Percentiles rank a stretch among this genome's conserved stretches.
Conservation (phyloP, 257 asterid species). For the Thymus quinquecostatus region DNA sequence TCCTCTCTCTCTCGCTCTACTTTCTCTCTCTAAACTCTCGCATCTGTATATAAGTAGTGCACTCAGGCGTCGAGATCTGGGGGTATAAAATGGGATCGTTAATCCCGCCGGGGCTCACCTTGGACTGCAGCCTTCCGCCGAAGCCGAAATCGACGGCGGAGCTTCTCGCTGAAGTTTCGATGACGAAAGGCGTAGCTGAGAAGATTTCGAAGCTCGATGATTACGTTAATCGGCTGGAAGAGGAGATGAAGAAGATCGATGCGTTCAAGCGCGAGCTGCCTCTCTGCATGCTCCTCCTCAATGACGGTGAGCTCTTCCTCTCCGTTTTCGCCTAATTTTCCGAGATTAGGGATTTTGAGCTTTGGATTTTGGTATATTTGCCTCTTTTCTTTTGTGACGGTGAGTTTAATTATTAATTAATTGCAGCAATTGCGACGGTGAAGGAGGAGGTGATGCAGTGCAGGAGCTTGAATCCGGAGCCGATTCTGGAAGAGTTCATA, state of each 20-base stretch:
- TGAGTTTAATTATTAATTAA: background rate
- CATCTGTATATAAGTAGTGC: background rate
- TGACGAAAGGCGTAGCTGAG: slow-evolving; percentile 43
- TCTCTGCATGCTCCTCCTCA: slow-evolving; percentile 63
- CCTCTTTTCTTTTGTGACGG: background rate
- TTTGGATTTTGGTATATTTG: background rate
- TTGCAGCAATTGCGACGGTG: slow-evolving; percentile 40
- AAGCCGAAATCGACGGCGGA: slow-evolving; percentile 40
- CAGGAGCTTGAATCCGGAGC: slow-evolving; percentile 32
- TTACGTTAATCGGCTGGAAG: slow-evolving; percentile 55
- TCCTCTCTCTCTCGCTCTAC: background rate
- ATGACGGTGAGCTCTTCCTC: slow-evolving; percentile 53
- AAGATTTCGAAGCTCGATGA: slow-evolving; percentile 57
- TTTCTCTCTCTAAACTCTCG: slow-evolving; percentile 24
- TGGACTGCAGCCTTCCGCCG: slow-evolving; percentile 45
- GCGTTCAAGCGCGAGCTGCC: slow-evolving; percentile 87
- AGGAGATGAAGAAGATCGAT: slow-evolving; percentile 88
- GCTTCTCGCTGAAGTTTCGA: slow-evolving; percentile 51
- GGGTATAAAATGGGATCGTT: slow-evolving; percentile 52
- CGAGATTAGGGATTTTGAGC: background rate
- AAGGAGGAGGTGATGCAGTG: slow-evolving; percentile 43
- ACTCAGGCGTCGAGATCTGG: slow-evolving; percentile 42
- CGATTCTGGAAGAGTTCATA: slow-evolving; percentile 53
- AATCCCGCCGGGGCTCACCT: slow-evolving; percentile 58
- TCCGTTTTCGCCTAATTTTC: background rate